phyloP scores from a whole-genome alignment of 257 asterid species.

The Haberlea rhodopensis region DNA sequence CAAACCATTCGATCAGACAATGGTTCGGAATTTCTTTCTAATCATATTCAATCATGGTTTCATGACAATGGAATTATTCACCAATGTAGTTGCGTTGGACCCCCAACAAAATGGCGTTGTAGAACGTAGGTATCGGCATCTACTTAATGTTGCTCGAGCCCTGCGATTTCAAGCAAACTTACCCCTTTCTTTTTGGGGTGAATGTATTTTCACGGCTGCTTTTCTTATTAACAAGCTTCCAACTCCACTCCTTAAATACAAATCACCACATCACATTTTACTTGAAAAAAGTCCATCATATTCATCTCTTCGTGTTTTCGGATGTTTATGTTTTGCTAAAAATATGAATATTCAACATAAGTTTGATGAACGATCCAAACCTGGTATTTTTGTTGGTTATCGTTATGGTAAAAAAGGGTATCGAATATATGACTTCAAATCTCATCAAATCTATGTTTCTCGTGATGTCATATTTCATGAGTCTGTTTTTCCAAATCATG shows the following conservation, averaged over 20 bases:
- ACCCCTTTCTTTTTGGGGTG: too few species aligned
- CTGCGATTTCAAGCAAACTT: too few species aligned
- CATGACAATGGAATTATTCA: too few species aligned
- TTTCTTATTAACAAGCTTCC: too few species aligned
- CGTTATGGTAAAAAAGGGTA: not conserved
- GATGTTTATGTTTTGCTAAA: slow-evolving; percentile 4
- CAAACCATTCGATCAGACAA: too few species aligned
- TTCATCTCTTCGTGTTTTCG: not conserved
- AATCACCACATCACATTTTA: not conserved
- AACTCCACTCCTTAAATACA: not conserved
- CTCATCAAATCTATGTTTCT: not conserved
- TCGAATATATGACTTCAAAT: not conserved
- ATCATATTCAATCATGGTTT: not conserved
- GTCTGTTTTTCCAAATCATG: not conserved
- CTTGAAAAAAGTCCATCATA: not conserved
- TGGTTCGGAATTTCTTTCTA: not conserved
- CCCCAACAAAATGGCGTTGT: too few species aligned
- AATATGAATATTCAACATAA: slow-evolving; percentile 7
- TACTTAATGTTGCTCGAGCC: too few species aligned
- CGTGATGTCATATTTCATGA: not conserved
- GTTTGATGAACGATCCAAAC: slow-evolving; percentile 2
- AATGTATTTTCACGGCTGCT: not conserved
- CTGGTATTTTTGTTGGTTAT: too few species aligned
- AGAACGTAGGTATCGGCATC: too few species aligned
- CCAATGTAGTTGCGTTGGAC: not conserved